These are phyloP conservation scores for Diaporthe nobilis DNA, from an alignment of 2,329 filamentous ascomycete genomes.

Conservation along the genomic window DNA sequence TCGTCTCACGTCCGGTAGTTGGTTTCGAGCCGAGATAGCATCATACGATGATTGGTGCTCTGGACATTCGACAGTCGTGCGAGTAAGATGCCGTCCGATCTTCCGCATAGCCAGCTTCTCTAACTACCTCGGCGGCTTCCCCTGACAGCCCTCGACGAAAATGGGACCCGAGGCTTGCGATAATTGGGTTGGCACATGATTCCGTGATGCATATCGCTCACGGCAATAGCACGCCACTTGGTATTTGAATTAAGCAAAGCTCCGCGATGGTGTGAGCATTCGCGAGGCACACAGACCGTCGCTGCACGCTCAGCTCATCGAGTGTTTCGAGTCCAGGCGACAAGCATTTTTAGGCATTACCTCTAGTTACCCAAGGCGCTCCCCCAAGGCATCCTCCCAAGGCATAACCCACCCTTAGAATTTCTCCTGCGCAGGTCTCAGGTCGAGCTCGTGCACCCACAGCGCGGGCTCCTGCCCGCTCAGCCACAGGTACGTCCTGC, in stretches of 20 bases:
- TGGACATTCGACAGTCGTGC: conserved; percentile 5
- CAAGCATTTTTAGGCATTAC: conserved; percentile 5
- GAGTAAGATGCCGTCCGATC: conserved; percentile 18
- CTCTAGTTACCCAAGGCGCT: not conserved
- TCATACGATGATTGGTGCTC: conserved; percentile 27
- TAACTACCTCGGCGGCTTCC: conserved; percentile 20
- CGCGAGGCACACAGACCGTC: conserved; percentile 13
- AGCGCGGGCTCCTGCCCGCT: conserved; percentile 30
- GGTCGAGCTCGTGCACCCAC: conserved; percentile 40
- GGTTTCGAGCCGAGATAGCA: conserved; percentile 19
- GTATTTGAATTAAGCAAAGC: not conserved
- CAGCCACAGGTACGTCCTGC: conserved; percentile 67
- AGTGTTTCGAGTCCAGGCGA: conserved; percentile 7
- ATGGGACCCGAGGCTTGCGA: not conserved
- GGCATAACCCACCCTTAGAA: conserved; percentile 24
- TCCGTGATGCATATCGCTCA: too few relatives aligned
- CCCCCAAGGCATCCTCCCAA: not conserved
- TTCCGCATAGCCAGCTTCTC: conserved; percentile 9
- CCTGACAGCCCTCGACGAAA: not conserved
- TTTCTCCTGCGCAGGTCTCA: conserved; percentile 37
- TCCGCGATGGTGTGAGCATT: not conserved
- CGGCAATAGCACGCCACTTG: not conserved
- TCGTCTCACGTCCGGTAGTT: conserved; percentile 27
- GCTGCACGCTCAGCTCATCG: not conserved
- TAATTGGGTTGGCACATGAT: not conserved